Conservation (phyloP, 208 protist genomes). For the Blechomonas ayalai region DNA sequence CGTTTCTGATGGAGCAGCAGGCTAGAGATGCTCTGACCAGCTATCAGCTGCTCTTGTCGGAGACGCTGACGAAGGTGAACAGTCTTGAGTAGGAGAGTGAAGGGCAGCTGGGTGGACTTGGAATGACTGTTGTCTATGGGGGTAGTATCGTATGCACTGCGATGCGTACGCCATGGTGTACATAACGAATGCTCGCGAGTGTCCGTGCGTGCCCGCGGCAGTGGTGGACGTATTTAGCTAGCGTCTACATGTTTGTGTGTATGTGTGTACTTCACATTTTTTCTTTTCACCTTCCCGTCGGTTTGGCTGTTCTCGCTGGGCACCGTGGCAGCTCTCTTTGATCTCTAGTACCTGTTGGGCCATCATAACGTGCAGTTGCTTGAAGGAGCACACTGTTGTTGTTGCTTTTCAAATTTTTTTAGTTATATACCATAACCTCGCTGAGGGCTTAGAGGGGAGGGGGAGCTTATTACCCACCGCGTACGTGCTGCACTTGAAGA, state of each 20-base stretch:
- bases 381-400: neutral
- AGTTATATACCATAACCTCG: no score
- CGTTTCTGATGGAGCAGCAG: slow-evolving; percentile 56
- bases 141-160: neutral
- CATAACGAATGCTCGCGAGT: neutral
- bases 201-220: neutral
- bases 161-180: neutral
- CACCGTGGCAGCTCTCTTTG: no score
- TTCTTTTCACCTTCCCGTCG: no score
- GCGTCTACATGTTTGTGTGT: neutral
- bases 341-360: no score
- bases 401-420: slow-evolving; percentile 4
- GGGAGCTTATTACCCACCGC: no score
- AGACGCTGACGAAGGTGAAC: slow-evolving; percentile 52
- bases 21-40: slow-evolving; percentile 47
- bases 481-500: no score
- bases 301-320: no score
- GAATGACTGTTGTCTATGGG: neutral
- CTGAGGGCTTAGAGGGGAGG: no score
- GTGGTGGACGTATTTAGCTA: neutral
- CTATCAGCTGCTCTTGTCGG: slow-evolving; percentile 59
- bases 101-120: neutral
- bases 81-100: neutral
- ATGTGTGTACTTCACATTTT: neutral
- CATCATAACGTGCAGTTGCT: no score